These are phyloP conservation scores for Rhodomyrtus tomentosa DNA, from an alignment of 345 rosid species.

Conservation along the genomic window DNA sequence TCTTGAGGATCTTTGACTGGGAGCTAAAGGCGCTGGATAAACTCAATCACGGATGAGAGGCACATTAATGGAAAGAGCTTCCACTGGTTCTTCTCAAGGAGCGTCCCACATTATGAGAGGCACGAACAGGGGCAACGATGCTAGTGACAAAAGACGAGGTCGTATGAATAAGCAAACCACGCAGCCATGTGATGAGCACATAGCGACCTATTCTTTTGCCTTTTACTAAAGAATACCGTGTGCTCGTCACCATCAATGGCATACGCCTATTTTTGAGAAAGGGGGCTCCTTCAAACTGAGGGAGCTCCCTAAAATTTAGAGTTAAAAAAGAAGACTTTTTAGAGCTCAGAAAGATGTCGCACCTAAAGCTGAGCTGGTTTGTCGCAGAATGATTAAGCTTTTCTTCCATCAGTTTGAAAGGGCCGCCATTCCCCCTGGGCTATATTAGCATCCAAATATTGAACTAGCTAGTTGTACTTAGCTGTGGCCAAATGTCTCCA, in stretches of 20 bases:
- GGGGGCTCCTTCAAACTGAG: background rate
- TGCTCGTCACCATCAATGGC: slow-evolving; percentile 7
- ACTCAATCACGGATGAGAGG: slow-evolving; percentile 34
- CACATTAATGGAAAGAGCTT: background rate
- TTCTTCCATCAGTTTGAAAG: too few species aligned
- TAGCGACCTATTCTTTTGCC: slow-evolving; percentile 42
- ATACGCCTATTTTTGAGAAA: slow-evolving; percentile 8
- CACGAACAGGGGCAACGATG: background rate
- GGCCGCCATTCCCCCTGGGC: too few species aligned
- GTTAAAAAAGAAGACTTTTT: too few species aligned
- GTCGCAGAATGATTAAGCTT: too few species aligned
- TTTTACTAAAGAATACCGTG: slow-evolving; percentile 41
- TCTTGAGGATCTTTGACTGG: slow-evolving; percentile 63
- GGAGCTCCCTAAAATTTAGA: background rate
- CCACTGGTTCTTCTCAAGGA: background rate
- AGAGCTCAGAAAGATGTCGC: too few species aligned
- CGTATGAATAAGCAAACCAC: background rate
- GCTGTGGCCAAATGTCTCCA: background rate
- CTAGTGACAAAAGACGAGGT: too few species aligned
- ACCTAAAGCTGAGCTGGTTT: too few species aligned
- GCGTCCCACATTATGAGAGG: background rate
- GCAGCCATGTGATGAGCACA: slow-evolving; percentile 9
- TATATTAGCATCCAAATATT: too few species aligned
- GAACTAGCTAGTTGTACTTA: too few species aligned
- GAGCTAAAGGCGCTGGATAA: slow-evolving; percentile 53